Evolutionary conservation across 139 green algal genomes (phyloP), one percentile per base, ranked within the genome.

Genomic region (Tetradesmus obliquus): DNA sequence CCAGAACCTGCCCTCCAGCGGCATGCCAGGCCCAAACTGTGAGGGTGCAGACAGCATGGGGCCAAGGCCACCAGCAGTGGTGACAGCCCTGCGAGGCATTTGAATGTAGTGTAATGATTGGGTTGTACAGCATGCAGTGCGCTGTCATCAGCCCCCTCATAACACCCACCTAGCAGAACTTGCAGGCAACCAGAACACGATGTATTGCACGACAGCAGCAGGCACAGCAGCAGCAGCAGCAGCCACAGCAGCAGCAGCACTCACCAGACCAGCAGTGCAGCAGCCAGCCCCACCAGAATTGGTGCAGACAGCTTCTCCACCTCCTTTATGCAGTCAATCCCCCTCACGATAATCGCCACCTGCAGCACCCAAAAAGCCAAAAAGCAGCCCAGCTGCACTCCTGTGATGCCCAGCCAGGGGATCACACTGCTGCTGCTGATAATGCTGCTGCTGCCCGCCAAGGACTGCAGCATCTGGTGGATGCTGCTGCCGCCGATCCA

Each of bases 291-390:
- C 24, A 98, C 95, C 3, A 98, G 94, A 7, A 98, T 82, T n/a
- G 97, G 97, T 1, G 97, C 96, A 1, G 92, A 93, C 93, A 95
- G 96, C 81, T 95, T 93, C 83, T 98, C 96, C 66, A 98, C 53
- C 12, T 91, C 57, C 5, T 94, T 94, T 82, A 98, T 98, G 91
- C 79, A 94, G 71, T 98, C 97, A 81, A 99, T 97, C 53, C 97
- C 97, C 1, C 91, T 86, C 66, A 95, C 55, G 2, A 97, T 94
- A 57, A 97, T 96, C 45, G 24, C 92, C 20, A 97, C 93, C 93
- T 97, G 94, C 80, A 85, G 80, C 74, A 82, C 86, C 95, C 95
- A 97, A 90, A 98, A 98, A 1, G 69, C 86, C 7, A 94, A 1
- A 88, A 97, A 98, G 93, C 95, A 97, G 1, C 53, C 87, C 9